Evolutionary conservation across 306 rosid genomes (phyloP), one percentile per base, ranked within the genome.

Genomic region (Castanopsis chinensis): DNA sequence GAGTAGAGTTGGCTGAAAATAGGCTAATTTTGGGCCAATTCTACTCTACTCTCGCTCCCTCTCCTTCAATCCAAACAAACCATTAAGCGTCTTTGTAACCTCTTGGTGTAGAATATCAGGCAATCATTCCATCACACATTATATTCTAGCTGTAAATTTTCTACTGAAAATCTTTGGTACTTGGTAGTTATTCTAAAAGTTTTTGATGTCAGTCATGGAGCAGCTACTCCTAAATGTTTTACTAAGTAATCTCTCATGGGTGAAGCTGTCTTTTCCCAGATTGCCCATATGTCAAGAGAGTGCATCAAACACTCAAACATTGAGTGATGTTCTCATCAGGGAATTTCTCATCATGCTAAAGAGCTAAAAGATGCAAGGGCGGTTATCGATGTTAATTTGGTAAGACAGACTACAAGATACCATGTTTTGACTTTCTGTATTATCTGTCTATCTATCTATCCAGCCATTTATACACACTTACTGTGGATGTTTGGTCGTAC

Each of bases 331-430:
- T 78, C 94, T 95, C 88, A 57, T 74, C 87, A 80, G 75, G 97
- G 84, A 41, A 91, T 95, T 82, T 84, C 88, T 55, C 19, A 86
- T 82, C 98, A 90, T 87, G 94, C 96, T 37, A 86, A 88, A 82
- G 89, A 88, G 59, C 91, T 95, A 57, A 68, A 83, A 70, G 80
- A 72, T 77, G 94, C 96, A 61, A 87, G 71, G 83, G 94, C 92
- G 27, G 32, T 93, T 85, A 70, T 92, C 81, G 97, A 91, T 79
- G 98, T 96, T 75, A 90, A 87, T 86, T 83, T 91, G 99, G 99
- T 95, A 80, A 83, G 72, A 19, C 27, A 68, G 23, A 33, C 51
- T 8, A 32, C 33, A n/a, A 65, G 35, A 65, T 65, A 2, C 41
- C 37, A 13, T 32, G 18, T 49, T 49, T 49, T 1, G 17, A 49